A percentile compares a stretch with the other conserved stretches of the same genome.
These are phyloP conservation scores for Sporothrix sp. DNA, from an alignment of 2,329 filamentous ascomycete genomes.

Conservation along the genomic window DNA sequence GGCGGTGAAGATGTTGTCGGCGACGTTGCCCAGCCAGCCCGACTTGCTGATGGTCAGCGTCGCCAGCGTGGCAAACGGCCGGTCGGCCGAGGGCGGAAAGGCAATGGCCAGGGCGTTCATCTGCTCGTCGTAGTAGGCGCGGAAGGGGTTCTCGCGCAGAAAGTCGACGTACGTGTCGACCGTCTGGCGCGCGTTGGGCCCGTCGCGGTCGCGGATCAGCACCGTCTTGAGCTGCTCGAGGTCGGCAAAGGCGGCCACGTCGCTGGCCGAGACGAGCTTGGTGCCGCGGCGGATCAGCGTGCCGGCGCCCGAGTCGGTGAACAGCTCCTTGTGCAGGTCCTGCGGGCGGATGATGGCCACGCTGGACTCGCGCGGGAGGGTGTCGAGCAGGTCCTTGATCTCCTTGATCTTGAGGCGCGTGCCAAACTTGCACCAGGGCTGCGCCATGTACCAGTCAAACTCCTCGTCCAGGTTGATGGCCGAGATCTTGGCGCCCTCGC, in stretches of 20 bases:
- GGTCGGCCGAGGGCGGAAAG: constrained; percentile 57
- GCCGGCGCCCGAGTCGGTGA: constrained; percentile 90
- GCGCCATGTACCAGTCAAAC: constrained; percentile 83
- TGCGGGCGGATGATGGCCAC: constrained; percentile 97
- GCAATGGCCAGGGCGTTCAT: constrained; percentile 92
- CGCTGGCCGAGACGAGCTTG: constrained; percentile 68
- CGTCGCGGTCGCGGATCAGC: constrained; percentile 70
- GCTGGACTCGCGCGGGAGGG: constrained; percentile 81
- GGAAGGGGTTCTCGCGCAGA: constrained; percentile 69
- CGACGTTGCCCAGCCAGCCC: constrained; percentile 88
- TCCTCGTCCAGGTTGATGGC: constrained; percentile 97
- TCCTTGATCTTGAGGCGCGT: constrained; percentile 96
- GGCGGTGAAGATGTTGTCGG: constrained; percentile 87
- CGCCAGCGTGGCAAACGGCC: constrained; percentile 69
- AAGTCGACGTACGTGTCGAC: constrained; percentile 81
- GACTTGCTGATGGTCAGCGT: constrained; percentile 90
- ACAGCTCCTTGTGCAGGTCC: constrained; percentile 91
- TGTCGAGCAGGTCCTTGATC: constrained; percentile 85
- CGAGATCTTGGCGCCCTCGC: constrained; percentile 88
- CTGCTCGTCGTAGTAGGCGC: constrained; percentile 86
- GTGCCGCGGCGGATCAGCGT: constrained; percentile 87
- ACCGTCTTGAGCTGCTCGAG: constrained; percentile 69
- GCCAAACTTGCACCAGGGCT: constrained; percentile 91
- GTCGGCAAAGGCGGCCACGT: constrained; percentile 66
- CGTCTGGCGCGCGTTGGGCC: constrained; percentile 69